Evolutionary conservation across 1,284 basidiomycete species (phyloP).

Genomic region (Coniferiporia weirii): DNA sequence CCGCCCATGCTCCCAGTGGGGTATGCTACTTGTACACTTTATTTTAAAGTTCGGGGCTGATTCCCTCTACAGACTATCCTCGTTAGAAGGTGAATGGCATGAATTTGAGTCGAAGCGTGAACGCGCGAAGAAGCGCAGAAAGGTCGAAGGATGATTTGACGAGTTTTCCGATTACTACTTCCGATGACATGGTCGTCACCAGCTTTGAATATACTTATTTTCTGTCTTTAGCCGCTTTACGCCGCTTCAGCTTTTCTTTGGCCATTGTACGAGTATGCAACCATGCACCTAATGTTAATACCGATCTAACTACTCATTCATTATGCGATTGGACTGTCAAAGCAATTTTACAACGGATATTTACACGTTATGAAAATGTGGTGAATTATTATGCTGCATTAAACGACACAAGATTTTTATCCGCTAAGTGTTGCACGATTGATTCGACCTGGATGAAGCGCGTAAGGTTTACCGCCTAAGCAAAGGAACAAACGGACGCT

Average conservation of each 20-base stretch:
- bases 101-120: constrained; percentile 87
- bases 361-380: background rate
- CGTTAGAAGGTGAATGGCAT: constrained; percentile 91
- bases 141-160: constrained; percentile 35
- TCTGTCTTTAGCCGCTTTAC: background rate
- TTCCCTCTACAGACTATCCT: constrained; percentile 41
- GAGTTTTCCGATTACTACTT: constrained; percentile 16
- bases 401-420: constrained; percentile 56
- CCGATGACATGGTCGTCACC: background rate
- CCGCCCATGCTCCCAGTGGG: constrained; percentile 68
- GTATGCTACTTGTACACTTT: constrained; percentile 43
- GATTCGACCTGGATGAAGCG: constrained; percentile 57
- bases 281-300: constrained; percentile 21
- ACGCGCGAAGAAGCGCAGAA: constrained; percentile 68
- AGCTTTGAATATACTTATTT: constrained; percentile 19
- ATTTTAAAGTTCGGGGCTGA: constrained; percentile 1
- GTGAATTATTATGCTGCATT: constrained; percentile 27
- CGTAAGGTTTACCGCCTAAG: background rate
- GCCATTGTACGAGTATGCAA: constrained; percentile 16
- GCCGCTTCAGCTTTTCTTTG: background rate
- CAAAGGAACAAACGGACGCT: constrained; percentile 21
- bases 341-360: background rate
- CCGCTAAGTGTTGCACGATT: constrained; percentile 71
- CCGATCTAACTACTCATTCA: constrained; percentile 19
- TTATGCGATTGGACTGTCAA: background rate